Evolutionary conservation across 495 filamentous ascomycete genomes (phyloP), one percentile per base, ranked within the genome.

Genomic region (Echria macrotheca): DNA sequence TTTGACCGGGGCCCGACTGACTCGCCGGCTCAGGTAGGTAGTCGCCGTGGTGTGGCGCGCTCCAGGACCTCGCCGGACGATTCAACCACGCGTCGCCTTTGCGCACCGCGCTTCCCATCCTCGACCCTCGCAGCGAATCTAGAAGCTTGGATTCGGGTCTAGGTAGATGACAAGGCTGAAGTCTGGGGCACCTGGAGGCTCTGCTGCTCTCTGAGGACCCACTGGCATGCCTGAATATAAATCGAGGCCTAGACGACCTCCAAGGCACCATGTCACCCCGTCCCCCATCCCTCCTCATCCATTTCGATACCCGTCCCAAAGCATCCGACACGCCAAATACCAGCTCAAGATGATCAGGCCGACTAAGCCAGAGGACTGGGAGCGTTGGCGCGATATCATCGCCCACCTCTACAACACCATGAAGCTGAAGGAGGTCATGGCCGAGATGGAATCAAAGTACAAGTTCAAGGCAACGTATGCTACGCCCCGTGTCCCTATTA

Each of bases 391-490:
- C 29, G 64, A 66, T 7, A 46, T 60, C 43, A 64, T 70, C 32
- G 56, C 50, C 24, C 48, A 65, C 31, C 49, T 66, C 9, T 65
- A 66, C 56, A 61, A 47, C 25, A 61, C 55, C 4, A 62, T 60
- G 55, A 64, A 60, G 58, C 54, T 66, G 9, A 65, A 68, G 49
- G 64, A 66, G 12, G 59, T 61, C 47, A 67, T 70, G 61, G 43
- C 47, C 1, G 59, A 63, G 39, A 68, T 63, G 62, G 47, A 65
- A 35, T 42, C 18, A 31, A 47, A 26, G 3, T 57, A 60, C 26
- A 53, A 38, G 47, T 70, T 63, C 57, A 67, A 65, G 41, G 65
- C 58, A 42, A 70, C 65, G 65, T 70, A 36, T 50, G 60, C 38
- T 10, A 3, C 10, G 9, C 26, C 3, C n/a, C n/a, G 18, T 17